Evolutionary conservation across 306 rosid genomes (phyloP).

Genomic region (Quercus alba): DNA sequence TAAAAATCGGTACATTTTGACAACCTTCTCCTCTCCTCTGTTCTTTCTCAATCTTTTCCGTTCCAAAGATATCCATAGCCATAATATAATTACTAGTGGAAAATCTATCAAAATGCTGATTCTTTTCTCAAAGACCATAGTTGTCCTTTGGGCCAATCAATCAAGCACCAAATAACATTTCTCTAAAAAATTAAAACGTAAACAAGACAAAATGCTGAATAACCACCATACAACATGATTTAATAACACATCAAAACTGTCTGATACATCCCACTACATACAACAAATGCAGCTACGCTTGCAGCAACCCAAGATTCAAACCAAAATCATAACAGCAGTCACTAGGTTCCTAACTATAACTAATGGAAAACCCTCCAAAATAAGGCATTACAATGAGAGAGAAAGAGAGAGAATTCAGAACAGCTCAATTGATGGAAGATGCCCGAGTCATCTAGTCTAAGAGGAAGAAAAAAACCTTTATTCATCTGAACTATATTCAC

Average conservation of each 20-base stretch:
- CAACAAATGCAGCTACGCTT: no score
- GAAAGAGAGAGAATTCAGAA: neutral
- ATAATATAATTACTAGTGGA: no score
- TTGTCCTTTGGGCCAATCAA: no score
- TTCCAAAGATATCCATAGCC: no score
- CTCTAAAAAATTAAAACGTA: no score
- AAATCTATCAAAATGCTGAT: no score
- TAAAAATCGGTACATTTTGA: no score
- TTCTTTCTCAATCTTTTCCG: no score
- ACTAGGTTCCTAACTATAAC: neutral
- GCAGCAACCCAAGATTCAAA: neutral
- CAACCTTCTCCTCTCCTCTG: no score
- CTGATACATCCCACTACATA: neutral
- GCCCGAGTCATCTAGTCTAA: neutral
- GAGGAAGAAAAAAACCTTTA: slow-evolving; percentile 19
- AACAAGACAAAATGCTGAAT: neutral
- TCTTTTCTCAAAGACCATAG: no score
- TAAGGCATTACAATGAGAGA: neutral
- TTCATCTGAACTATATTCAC: slow-evolving; percentile 88
- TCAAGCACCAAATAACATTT: no score
- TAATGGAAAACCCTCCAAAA: neutral
- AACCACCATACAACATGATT: neutral
- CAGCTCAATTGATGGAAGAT: neutral
- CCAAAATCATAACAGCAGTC: neutral
- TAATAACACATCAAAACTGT: neutral